Conservation (phyloP, 78 protist genomes). For the Dictyostelium brefeldianum region DNA sequence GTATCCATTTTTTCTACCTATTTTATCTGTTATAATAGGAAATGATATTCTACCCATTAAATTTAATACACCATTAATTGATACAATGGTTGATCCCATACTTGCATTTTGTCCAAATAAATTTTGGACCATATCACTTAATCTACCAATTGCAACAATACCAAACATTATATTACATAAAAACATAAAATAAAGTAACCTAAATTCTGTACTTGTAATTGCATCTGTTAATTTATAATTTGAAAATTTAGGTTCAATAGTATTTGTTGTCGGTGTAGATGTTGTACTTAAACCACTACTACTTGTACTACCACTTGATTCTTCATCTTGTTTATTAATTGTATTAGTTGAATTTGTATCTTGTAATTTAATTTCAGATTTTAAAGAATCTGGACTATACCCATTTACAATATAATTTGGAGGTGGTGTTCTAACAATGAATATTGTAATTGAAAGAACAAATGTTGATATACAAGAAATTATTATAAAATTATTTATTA, state of each 20-base stretch:
- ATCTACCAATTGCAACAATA: constrained; percentile 52
- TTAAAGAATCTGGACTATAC: too few species aligned
- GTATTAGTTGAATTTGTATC: background rate
- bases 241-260: constrained; percentile 2
- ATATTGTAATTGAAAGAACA: background rate
- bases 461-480: constrained; percentile 34
- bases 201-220: constrained; percentile 48
- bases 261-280: too few species aligned
- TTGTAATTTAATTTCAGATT: too few species aligned
- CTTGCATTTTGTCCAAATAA: constrained; percentile 47
- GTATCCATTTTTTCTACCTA: constrained; percentile 39
- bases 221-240: background rate
- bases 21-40: constrained; percentile 45
- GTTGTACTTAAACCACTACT: too few species aligned
- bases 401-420: constrained; percentile 18
- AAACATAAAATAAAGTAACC: constrained; percentile 63
- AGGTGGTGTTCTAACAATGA: constrained; percentile 82
- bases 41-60: constrained; percentile 69
- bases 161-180: constrained; percentile 56
- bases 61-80: constrained; percentile 81
- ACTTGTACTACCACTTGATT: background rate
- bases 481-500: constrained; percentile 54
- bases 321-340: background rate
- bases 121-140: constrained; percentile 74
- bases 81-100: constrained; percentile 55